These are phyloP conservation scores for Lentinula edodes DNA, from an alignment of 768 basidiomycete species.

Conservation along the genomic window DNA sequence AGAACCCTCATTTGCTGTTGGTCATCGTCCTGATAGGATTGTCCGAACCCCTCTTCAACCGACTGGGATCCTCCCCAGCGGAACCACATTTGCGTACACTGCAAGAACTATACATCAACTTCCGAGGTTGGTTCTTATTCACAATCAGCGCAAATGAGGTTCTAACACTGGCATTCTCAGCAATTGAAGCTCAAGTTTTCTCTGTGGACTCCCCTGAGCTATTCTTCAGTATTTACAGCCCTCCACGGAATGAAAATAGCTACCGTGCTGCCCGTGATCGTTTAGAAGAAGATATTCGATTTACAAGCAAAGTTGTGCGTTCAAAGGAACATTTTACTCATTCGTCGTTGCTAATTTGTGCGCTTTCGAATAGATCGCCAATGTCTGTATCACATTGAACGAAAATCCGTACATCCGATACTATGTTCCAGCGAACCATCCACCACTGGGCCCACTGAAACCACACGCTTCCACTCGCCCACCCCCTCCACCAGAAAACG, in stretches of 20 bases:
- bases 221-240: constrained; percentile 89
- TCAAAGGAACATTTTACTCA: background rate
- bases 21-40: constrained; percentile 44
- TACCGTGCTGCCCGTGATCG: constrained; percentile 63
- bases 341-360: background rate
- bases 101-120: constrained; percentile 88
- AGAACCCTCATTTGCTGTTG: background rate
- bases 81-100: constrained; percentile 71
- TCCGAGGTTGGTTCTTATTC: constrained; percentile 64
- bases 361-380: constrained; percentile 57
- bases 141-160: background rate
- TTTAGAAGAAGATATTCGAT: constrained; percentile 84
- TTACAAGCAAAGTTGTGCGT: constrained; percentile 64
- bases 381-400: constrained; percentile 83
- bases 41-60: constrained; percentile 70
- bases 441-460: constrained; percentile 80
- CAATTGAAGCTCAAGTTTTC: constrained; percentile 82
- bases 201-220: constrained; percentile 68
- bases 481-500: constrained; percentile 58
- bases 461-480: constrained; percentile 60
- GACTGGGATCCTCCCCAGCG: constrained; percentile 68
- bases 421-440: constrained; percentile 79
- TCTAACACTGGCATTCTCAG: constrained; percentile 31
- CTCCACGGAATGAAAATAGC: constrained; percentile 66
- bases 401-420: constrained; percentile 94